These are phyloP conservation scores for Botryotinia globosa DNA, from an alignment of 2,329 filamentous ascomycete genomes.

Conservation along the genomic window DNA sequence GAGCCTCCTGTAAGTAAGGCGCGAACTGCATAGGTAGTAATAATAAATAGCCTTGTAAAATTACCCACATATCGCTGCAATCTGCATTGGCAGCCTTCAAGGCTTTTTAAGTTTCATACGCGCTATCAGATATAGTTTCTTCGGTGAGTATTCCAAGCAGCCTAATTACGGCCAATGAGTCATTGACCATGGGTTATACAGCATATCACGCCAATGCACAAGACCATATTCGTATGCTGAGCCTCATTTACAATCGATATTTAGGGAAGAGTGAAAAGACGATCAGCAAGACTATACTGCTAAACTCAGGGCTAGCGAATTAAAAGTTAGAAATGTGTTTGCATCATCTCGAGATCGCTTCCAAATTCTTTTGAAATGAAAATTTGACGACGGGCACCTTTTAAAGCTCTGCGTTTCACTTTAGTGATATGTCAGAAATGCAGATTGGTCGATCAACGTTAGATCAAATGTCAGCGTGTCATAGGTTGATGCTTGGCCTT, in stretches of 20 bases:
- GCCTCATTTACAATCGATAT: neutral
- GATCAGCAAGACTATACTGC: neutral
- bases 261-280: neutral
- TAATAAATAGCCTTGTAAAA: too few species aligned
- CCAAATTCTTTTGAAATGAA: neutral
- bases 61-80: neutral
- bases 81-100: neutral
- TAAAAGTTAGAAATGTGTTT: neutral
- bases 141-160: neutral
- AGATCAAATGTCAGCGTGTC: neutral
- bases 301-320: neutral
- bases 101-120: neutral
- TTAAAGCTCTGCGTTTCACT: neutral
- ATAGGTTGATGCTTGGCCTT: neutral
- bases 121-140: neutral
- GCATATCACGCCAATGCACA: neutral
- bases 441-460: neutral
- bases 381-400: rapidly evolving
- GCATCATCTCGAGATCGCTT: neutral
- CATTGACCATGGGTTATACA: neutral
- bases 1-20: neutral
- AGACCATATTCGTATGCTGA: neutral
- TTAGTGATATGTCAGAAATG: neutral
- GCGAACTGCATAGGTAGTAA: too few species aligned
- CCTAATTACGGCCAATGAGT: neutral